phyloP scores from a whole-genome alignment of 2,329 filamentous ascomycete species.

The Diaporthe vexans region DNA sequence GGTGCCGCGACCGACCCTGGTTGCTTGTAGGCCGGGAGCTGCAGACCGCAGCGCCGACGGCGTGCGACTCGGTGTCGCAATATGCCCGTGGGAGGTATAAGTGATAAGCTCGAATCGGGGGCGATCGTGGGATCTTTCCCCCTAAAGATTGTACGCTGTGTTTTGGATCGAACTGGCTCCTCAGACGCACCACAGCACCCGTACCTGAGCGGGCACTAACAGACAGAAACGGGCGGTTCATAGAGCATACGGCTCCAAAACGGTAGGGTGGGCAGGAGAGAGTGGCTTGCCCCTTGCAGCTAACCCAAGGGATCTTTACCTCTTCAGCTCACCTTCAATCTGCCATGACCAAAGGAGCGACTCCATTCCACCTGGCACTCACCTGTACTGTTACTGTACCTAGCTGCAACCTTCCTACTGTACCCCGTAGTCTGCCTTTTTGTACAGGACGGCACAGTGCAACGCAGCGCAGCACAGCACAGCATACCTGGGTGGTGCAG shows the following conservation, averaged over 20 bases:
- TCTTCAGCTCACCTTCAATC: constrained; percentile 35
- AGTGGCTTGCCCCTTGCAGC: constrained; percentile 34
- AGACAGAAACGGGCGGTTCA: neutral
- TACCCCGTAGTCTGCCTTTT: constrained; percentile 16
- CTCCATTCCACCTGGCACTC: constrained; percentile 15
- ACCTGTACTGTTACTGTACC: neutral
- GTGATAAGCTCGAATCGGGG: constrained; percentile 25
- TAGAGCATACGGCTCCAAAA: constrained; percentile 15
- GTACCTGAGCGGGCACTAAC: constrained; percentile 14
- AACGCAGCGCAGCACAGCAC: neutral
- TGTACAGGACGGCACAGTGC: constrained; percentile 22
- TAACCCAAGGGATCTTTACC: constrained; percentile 33
- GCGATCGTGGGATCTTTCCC: neutral
- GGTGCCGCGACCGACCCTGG: constrained; percentile 8
- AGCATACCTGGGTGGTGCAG: neutral
- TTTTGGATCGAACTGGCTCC: neutral
- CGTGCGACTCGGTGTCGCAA: constrained; percentile 22
- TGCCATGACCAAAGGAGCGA: constrained; percentile 30
- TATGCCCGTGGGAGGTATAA: constrained; percentile 29
- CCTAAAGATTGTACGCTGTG: neutral
- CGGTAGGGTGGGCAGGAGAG: constrained; percentile 20
- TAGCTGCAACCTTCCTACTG: neutral
- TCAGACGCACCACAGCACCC: neutral
- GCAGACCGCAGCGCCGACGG: constrained; percentile 8
- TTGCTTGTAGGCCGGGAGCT: neutral